Evolutionary conservation across 768 basidiomycete genomes (phyloP).

Genomic region (Phylloporus arenicola): DNA sequence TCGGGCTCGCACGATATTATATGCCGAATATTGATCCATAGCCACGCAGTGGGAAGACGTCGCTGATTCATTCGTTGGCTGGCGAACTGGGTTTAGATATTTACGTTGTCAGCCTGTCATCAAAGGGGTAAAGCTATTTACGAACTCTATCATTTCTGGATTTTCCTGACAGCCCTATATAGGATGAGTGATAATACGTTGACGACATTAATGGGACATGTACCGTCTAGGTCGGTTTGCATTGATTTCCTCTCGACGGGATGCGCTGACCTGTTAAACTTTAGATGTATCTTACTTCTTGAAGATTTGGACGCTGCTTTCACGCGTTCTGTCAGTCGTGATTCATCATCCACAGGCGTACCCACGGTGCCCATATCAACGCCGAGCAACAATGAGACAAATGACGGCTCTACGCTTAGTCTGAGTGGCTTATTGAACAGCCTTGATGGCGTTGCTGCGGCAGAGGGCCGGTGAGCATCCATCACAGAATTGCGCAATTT

Average conservation of each 20-base stretch:
- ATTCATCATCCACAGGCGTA: constrained; percentile 68
- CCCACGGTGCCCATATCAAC: constrained; percentile 48
- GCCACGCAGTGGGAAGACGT: constrained; percentile 68
- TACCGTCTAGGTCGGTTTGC: constrained; percentile 64
- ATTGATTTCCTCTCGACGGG: constrained; percentile 4
- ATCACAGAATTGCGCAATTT: constrained; percentile 5
- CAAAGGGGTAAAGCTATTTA: constrained; percentile 61
- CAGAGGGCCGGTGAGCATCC: constrained; percentile 70
- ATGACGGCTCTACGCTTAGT: constrained; percentile 78
- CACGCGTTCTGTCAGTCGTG: constrained; percentile 82
- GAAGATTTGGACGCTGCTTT: constrained; percentile 93
- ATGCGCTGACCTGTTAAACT: constrained; percentile 6
- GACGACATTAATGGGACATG: constrained; percentile 82
- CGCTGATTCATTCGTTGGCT: constrained; percentile 78
- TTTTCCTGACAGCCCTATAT: constrained; percentile 11
- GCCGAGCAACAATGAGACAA: constrained; percentile 41
- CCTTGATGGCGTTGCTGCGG: constrained; percentile 80
- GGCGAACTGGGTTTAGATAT: constrained; percentile 86
- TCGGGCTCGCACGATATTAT: constrained; percentile 1
- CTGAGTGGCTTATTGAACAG: constrained; percentile 83
- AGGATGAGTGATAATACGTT: constrained; percentile 91
- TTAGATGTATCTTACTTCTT: constrained; percentile 84
- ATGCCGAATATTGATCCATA: constrained; percentile 10
- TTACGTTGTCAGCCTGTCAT: constrained; percentile 83
- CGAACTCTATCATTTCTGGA: constrained; percentile 1